Evolutionary conservation across 2,329 filamentous ascomycete genomes (phyloP).

Genomic region (Talaromyces funiculosus): DNA sequence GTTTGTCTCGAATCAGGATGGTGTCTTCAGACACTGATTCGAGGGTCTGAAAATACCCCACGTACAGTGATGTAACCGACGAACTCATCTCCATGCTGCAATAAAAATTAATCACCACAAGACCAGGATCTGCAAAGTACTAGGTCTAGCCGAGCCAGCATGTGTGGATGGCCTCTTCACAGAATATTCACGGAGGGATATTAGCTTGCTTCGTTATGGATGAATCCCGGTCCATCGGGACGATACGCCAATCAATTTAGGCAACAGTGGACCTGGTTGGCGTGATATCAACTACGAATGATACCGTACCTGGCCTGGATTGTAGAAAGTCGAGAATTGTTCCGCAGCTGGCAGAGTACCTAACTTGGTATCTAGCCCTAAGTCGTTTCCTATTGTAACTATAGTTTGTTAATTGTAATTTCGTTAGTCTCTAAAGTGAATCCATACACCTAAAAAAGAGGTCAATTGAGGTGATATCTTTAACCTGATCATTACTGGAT

Average conservation of each 20-base stretch:
- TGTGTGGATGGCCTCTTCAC: background rate
- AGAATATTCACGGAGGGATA: background rate
- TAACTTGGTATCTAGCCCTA: background rate
- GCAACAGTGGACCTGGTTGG: background rate
- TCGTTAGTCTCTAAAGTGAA: background rate
- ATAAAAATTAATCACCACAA: background rate
- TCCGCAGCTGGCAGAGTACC: background rate
- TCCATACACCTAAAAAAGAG: background rate
- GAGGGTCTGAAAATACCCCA: slow-evolving; percentile 18
- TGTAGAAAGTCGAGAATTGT: background rate
- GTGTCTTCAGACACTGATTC: slow-evolving; percentile 14
- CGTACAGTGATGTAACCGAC: background rate
- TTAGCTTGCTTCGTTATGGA: background rate
- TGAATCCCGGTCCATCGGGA: background rate
- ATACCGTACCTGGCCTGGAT: background rate
- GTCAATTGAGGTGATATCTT: background rate
- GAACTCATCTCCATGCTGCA: background rate
- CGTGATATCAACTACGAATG: background rate
- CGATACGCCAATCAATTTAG: background rate
- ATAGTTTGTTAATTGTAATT: background rate
- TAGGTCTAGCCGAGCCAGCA: no score
- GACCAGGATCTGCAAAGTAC: no score
- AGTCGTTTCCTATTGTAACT: background rate
- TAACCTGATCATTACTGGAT: background rate
- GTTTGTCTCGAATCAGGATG: slow-evolving; percentile 28